A percentile compares a stretch with the other conserved stretches of the same genome.
Evolutionary conservation across 495 filamentous ascomycete species (phyloP).

Genomic region (Apodospora peruviana): DNA sequence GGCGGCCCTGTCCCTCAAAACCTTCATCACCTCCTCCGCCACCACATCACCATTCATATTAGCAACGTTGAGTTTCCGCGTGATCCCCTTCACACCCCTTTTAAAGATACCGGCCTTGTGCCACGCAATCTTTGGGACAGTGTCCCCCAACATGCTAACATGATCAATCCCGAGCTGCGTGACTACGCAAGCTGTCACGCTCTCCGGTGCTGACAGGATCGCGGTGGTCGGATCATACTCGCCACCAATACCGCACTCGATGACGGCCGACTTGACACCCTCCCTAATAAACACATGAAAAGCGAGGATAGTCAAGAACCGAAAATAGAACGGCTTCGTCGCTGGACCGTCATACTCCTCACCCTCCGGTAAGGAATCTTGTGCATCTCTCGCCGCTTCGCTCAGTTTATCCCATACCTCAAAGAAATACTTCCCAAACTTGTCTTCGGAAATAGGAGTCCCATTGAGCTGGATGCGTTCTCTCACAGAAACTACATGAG

Average conservation of each 20-base stretch:
- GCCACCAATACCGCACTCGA: slow-evolving; percentile 48
- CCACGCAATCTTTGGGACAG: slow-evolving; percentile 47
- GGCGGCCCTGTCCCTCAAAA: slow-evolving; percentile 30
- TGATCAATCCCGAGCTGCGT: slow-evolving; percentile 48
- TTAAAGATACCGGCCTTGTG: slow-evolving; percentile 49
- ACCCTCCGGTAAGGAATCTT: neutral
- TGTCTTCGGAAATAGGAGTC: slow-evolving; percentile 37
- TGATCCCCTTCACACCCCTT: slow-evolving; percentile 31
- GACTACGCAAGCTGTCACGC: slow-evolving; percentile 34
- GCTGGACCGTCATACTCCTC: slow-evolving; percentile 22
- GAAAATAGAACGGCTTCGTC: slow-evolving; percentile 54
- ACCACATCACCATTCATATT: no score
- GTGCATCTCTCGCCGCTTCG: slow-evolving; percentile 28
- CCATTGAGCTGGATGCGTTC: slow-evolving; percentile 63
- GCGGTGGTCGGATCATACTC: slow-evolving; percentile 49
- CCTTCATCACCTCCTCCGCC: slow-evolving; percentile 27
- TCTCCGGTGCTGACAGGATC: slow-evolving; percentile 27
- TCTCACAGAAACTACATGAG: slow-evolving; percentile 54
- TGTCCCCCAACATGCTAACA: slow-evolving; percentile 41
- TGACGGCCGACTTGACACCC: slow-evolving; percentile 35
- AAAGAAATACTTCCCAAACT: slow-evolving; percentile 60
- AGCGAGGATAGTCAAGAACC: slow-evolving; percentile 45
- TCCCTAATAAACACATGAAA: slow-evolving; percentile 38
- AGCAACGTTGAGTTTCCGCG: slow-evolving; percentile 24
- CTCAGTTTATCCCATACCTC: slow-evolving; percentile 58